These are phyloP conservation scores for Podosphaera fusca DNA, from an alignment of 2,329 filamentous ascomycete species.

Conservation along the genomic window DNA sequence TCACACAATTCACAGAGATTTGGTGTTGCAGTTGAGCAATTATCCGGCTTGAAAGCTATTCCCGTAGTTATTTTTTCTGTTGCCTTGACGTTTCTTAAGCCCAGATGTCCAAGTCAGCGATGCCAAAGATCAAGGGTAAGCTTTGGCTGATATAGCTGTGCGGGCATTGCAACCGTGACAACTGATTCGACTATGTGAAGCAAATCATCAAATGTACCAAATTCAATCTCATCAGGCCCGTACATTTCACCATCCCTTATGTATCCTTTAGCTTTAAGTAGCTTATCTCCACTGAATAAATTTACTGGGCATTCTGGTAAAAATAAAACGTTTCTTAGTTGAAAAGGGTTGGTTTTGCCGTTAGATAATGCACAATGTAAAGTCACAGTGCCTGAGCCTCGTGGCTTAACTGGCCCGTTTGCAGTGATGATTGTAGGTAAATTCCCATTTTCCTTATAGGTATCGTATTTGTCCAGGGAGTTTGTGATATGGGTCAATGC, in stretches of 20 bases:
- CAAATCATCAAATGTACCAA: no score
- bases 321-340: not conserved
- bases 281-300: not conserved
- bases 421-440: not conserved
- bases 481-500: not conserved
- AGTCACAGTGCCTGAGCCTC: not conserved
- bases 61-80: not conserved
- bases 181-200: no score
- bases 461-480: not conserved
- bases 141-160: no score
- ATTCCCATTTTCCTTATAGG: not conserved
- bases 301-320: not conserved
- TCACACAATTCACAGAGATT: not conserved
- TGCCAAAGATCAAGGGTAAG: no score
- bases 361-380: not conserved
- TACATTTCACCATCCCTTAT: not conserved
- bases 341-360: not conserved
- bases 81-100: slow-evolving; percentile 1
- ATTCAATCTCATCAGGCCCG: not conserved
- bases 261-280: not conserved
- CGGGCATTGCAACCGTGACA: no score
- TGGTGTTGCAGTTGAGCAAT: not conserved
- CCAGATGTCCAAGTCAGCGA: not conserved
- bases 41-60: not conserved
- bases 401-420: not conserved